Conservation (phyloP, 148 eudicot species). For the Polygonum maritimum region DNA sequence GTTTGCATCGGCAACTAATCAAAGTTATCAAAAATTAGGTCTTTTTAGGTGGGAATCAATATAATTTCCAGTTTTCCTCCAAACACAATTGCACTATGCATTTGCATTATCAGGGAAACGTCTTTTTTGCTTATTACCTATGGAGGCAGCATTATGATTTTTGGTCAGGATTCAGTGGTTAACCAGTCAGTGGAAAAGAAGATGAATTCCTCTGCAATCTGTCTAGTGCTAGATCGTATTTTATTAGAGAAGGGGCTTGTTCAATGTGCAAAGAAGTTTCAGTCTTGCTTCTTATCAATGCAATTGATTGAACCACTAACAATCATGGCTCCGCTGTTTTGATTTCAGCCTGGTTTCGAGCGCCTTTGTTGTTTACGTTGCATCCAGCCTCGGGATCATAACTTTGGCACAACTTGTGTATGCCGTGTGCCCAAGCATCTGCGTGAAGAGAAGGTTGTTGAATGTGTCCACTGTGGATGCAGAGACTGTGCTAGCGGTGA, state of each 20-base stretch:
- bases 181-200: background rate
- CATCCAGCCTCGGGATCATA: conserved; percentile 87
- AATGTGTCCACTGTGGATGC: conserved; percentile 89
- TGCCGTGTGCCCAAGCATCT: conserved; percentile 90
- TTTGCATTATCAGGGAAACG: background rate
- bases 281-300: background rate
- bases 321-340: background rate
- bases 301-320: background rate
- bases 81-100: background rate
- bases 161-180: background rate
- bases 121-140: background rate
- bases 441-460: conserved; percentile 80
- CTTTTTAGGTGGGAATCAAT: background rate
- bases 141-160: background rate
- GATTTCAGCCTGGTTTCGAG: conserved; percentile 79
- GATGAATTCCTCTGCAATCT: background rate
- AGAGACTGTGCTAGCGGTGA: conserved; percentile 87
- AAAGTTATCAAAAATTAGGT: background rate
- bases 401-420: conserved; percentile 83
- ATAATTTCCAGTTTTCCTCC: background rate
- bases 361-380: conserved; percentile 80
- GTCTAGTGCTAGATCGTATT: background rate
- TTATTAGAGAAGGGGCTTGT: background rate
- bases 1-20: background rate
- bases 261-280: background rate